phyloP scores from a whole-genome alignment of 2,329 filamentous ascomycete species.

The Ascochyta pisi region DNA sequence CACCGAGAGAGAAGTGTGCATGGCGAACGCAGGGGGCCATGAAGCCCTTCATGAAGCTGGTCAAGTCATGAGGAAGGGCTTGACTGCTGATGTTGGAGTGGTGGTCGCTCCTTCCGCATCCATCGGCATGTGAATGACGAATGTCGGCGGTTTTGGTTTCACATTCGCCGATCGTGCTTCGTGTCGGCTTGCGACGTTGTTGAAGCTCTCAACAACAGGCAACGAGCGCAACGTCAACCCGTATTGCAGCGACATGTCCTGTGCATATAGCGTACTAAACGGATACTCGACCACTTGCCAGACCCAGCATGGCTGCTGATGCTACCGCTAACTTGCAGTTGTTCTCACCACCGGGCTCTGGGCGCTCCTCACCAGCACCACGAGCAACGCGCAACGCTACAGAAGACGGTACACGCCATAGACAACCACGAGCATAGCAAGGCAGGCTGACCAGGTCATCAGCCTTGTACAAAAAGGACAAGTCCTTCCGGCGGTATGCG shows the following conservation, averaged over 20 bases:
- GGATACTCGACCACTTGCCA: slow-evolving; percentile 25
- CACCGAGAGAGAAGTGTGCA: slow-evolving; percentile 7
- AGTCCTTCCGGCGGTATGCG: slow-evolving; percentile 85
- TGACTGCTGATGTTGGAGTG: slow-evolving; percentile 8
- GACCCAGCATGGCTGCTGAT: slow-evolving; percentile 50
- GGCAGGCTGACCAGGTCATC: slow-evolving; percentile 26
- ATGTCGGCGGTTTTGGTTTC: slow-evolving; percentile 18
- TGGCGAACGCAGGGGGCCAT: slow-evolving; percentile 10
- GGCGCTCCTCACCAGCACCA: slow-evolving; percentile 76
- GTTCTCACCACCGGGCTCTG: slow-evolving; percentile 80
- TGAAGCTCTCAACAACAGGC: slow-evolving; percentile 24
- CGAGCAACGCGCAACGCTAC: slow-evolving; percentile 80
- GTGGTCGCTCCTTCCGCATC: slow-evolving; percentile 22
- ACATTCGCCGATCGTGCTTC: slow-evolving; percentile 19
- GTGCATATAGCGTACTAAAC: slow-evolving; percentile 22
- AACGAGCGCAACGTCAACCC: slow-evolving; percentile 22
- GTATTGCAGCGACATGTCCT: slow-evolving; percentile 39
- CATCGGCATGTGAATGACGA: slow-evolving; percentile 26
- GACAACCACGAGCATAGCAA: neutral
- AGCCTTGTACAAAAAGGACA: slow-evolving; percentile 69
- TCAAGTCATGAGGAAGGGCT: slow-evolving; percentile 8
- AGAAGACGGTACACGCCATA: slow-evolving; percentile 70
- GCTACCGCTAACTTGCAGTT: slow-evolving; percentile 44
- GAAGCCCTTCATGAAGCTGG: neutral
- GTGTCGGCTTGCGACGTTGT: slow-evolving; percentile 29